phyloP scores from a whole-genome alignment of 768 basidiomycete genomes.

The Chlorophyllum brunneum region DNA sequence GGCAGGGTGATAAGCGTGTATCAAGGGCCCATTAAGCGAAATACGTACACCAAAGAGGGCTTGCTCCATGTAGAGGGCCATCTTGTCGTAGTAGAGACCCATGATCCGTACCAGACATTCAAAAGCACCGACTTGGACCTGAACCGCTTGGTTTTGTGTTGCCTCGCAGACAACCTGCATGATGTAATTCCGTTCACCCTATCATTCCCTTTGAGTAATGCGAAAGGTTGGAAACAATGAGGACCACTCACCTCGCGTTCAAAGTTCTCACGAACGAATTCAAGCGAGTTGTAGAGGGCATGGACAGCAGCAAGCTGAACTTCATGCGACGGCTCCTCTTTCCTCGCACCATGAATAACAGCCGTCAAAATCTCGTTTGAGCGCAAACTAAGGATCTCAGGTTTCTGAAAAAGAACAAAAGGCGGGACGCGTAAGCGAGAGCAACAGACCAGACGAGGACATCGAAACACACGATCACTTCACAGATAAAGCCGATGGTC shows the following conservation, averaged over 20 bases:
- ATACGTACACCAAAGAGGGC: conserved; percentile 89
- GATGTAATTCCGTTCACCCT: conserved; percentile 99
- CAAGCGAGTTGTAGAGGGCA: conserved; percentile 91
- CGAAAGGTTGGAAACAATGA: neutral
- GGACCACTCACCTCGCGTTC: conserved; percentile 78
- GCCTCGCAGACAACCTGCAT: conserved; percentile 99
- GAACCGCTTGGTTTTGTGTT: conserved; percentile 75
- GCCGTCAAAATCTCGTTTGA: conserved; percentile 98
- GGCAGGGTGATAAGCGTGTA: conserved; percentile 16
- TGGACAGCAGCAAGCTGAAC: conserved; percentile 93
- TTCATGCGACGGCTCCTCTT: conserved; percentile 87
- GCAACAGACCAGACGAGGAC: conserved; percentile 7
- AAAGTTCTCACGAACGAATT: conserved; percentile 97
- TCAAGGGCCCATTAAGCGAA: conserved; percentile 16
- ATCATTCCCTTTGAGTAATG: conserved; percentile 14
- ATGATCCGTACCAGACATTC: conserved; percentile 96
- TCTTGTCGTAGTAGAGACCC: conserved; percentile 98
- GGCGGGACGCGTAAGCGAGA: conserved; percentile 6
- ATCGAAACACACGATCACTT: conserved; percentile 74
- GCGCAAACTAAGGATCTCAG: conserved; percentile 81
- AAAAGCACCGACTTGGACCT: conserved; percentile 94
- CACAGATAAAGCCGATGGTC: conserved; percentile 97
- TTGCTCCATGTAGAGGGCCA: conserved; percentile 99
- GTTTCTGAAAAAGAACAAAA: conserved; percentile 60
- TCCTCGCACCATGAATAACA: conserved; percentile 96